Percentiles rank a stretch among this genome's conserved stretches.
These are phyloP conservation scores for Ophiocordyceps camponoti-rufipedis DNA, from an alignment of 2,329 filamentous ascomycete genomes.

Conservation along the genomic window DNA sequence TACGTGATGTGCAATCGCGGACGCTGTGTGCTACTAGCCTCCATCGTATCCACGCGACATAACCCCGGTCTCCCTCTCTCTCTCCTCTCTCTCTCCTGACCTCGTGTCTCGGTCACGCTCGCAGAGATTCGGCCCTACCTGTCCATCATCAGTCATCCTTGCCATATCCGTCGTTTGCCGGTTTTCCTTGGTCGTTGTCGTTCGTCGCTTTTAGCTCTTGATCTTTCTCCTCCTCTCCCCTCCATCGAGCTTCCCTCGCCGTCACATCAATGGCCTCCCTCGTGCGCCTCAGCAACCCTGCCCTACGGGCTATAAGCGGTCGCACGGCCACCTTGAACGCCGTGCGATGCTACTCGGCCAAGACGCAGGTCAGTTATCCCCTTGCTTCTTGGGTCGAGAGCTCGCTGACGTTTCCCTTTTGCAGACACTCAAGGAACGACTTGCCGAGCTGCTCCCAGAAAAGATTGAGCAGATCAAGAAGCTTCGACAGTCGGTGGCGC, in stretches of 20 bases:
- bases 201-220: background rate
- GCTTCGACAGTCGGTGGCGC: slow-evolving; percentile 62
- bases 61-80: no score
- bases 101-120: background rate
- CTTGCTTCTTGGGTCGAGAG: background rate
- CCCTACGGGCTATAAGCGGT: slow-evolving; percentile 61
- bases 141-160: background rate
- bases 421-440: slow-evolving; percentile 93
- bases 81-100: background rate
- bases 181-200: no score
- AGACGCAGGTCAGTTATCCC: slow-evolving; percentile 54
- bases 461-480: slow-evolving; percentile 99
- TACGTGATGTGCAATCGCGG: no score
- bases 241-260: background rate
- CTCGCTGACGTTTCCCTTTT: slow-evolving; percentile 1
- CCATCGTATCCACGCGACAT: no score
- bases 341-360: slow-evolving; percentile 81
- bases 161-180: background rate
- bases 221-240: background rate
- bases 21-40: no score
- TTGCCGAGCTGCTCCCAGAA: slow-evolving; percentile 84
- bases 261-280: slow-evolving; percentile 56
- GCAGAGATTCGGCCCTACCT: background rate
- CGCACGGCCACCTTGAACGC: slow-evolving; percentile 62
- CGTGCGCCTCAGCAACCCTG: slow-evolving; percentile 62